phyloP scores from a whole-genome alignment of 768 basidiomycete species.

The Leccinum obscurum region DNA sequence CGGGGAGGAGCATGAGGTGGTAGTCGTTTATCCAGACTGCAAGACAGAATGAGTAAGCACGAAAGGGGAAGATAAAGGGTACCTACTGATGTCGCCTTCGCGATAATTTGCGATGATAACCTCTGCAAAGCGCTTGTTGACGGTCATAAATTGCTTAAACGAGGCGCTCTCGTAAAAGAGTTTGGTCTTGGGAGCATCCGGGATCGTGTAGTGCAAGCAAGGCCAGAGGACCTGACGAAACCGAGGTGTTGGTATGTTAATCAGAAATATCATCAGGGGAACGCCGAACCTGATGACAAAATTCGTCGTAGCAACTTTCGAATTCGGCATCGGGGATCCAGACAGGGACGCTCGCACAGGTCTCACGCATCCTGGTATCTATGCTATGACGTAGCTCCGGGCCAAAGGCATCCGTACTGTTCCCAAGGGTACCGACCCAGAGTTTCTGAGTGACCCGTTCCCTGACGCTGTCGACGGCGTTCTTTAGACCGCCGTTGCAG shows the following conservation, averaged over 20 bases:
- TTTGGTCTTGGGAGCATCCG: conserved; percentile 85
- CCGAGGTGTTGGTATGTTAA: conserved; percentile 19
- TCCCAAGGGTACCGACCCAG: conserved; percentile 76
- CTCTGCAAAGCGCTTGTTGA: conserved; percentile 89
- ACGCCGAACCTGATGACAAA: conserved; percentile 71
- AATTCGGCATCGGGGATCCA: conserved; percentile 86
- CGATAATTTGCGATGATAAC: conserved; percentile 76
- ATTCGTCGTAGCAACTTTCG: conserved; percentile 78
- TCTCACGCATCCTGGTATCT: conserved; percentile 47
- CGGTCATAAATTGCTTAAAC: conserved; percentile 83
- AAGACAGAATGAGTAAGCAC: conserved; percentile 4
- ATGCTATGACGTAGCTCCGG: conserved; percentile 57
- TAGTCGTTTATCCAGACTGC: conserved; percentile 90
- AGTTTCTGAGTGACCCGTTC: conserved; percentile 49
- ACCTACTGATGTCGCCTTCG: conserved; percentile 80
- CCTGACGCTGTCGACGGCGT: conserved; percentile 71
- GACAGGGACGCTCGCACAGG: conserved; percentile 52
- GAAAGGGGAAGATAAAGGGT: background rate
- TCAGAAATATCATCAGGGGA: background rate
- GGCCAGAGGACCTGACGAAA: conserved; percentile 73
- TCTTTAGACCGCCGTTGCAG: conserved; percentile 82
- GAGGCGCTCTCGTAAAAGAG: conserved; percentile 76
- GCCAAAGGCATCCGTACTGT: conserved; percentile 62
- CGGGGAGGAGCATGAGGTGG: conserved; percentile 91
- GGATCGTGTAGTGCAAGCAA: conserved; percentile 81